These are phyloP conservation scores for Blepharisma stoltei DNA, from an alignment of 73 alveolate species.

Conservation along the genomic window DNA sequence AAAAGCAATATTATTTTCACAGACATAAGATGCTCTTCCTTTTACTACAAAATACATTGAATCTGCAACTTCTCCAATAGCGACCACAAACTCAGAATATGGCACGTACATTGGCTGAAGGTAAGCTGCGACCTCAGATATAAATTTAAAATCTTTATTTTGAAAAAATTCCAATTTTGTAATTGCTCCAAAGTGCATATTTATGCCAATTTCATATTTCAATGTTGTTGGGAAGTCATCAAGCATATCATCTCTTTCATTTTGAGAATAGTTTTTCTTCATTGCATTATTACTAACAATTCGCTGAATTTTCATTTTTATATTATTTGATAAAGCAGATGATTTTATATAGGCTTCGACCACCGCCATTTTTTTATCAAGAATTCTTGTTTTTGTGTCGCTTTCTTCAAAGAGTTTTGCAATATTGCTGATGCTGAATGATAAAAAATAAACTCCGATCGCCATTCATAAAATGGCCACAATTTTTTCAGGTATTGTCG, in stretches of 20 bases:
- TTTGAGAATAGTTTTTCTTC: neutral
- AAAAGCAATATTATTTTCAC: neutral
- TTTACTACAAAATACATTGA: slow-evolving; percentile 8
- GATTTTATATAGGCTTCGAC: neutral
- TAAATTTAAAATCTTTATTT: neutral
- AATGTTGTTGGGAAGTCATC: neutral
- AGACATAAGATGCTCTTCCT: neutral
- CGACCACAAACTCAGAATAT: neutral
- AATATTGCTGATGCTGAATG: slow-evolving; percentile 56
- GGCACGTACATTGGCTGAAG: neutral
- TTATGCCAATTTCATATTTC: neutral
- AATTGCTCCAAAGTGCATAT: neutral
- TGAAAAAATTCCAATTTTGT: neutral
- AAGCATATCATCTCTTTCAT: slow-evolving; percentile 9
- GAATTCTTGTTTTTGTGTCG: neutral
- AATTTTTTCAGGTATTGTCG: slow-evolving; percentile 43
- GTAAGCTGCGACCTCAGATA: neutral
- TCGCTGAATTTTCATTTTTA: neutral
- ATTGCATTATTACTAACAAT: neutral
- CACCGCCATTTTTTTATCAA: neutral
- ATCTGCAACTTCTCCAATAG: slow-evolving; percentile 16
- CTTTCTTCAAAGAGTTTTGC: slow-evolving; percentile 32
- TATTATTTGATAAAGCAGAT: neutral
- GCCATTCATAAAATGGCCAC: slow-evolving; percentile 48
- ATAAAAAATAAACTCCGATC: slow-evolving; percentile 59